Conservation (phyloP, 805 yeast species). For the Scheffersomyces spartinae region DNA sequence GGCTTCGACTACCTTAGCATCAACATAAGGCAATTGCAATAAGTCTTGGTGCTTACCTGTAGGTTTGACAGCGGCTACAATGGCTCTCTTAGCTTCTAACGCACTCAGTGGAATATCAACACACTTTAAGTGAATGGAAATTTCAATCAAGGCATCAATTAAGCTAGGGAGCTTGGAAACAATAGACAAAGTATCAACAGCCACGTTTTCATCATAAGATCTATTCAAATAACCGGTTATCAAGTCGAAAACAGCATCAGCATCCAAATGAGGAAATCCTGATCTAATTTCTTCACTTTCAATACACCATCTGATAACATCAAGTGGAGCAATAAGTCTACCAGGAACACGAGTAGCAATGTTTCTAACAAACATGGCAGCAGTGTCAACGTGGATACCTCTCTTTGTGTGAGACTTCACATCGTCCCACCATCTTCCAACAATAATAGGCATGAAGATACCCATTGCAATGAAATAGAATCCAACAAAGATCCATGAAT, state of each 20-base stretch:
- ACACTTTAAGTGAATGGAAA: conserved; percentile 70
- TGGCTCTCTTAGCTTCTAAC: conserved; percentile 54
- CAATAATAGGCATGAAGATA: conserved; percentile 64
- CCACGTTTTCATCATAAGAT: conserved; percentile 16
- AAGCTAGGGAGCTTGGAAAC: conserved; percentile 56
- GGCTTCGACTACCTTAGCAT: conserved; percentile 29
- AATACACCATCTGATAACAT: conserved; percentile 48
- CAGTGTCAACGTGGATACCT: conserved; percentile 79
- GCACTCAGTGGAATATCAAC: conserved; percentile 51
- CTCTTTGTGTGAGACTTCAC: conserved; percentile 71
- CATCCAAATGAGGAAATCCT: conserved; percentile 27
- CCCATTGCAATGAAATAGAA: conserved; percentile 66
- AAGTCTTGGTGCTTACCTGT: conserved; percentile 46
- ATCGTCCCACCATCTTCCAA: conserved; percentile 83
- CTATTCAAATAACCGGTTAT: conserved; percentile 52
- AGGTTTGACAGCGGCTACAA: conserved; percentile 65
- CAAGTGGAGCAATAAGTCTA: conserved; percentile 44
- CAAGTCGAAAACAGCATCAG: conserved; percentile 38
- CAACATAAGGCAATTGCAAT: conserved; percentile 73
- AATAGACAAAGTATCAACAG: conserved; percentile 37
- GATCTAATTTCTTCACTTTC: conserved; percentile 53
- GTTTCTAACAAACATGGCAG: conserved; percentile 60
- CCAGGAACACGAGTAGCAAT: conserved; percentile 68
- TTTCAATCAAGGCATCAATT: conserved; percentile 63
- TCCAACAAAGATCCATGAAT: conserved; percentile 51